Conservation (phyloP, 2,329 filamentous ascomycete genomes). For the Nannizziopsis arthrosporioides region DNA sequence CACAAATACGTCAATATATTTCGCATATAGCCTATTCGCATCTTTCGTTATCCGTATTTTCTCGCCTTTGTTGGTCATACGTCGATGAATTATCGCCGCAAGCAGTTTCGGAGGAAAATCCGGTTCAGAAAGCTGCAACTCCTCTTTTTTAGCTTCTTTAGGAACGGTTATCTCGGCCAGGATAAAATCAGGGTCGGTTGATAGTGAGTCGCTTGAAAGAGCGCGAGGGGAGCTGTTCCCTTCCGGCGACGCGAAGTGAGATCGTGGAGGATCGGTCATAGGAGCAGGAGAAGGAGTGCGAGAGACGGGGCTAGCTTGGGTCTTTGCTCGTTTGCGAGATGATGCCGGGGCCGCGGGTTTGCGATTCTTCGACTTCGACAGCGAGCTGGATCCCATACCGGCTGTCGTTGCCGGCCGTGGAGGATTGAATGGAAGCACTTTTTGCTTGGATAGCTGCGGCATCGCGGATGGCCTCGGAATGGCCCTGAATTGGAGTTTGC, state of each 20-base stretch:
- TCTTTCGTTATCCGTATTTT: conserved; percentile 63
- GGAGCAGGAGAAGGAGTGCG: conserved; percentile 3
- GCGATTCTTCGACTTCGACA: conserved; percentile 16
- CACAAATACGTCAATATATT: conserved; percentile 86
- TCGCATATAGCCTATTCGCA: conserved; percentile 63
- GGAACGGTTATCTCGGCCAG: conserved; percentile 34
- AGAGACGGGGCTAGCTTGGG: conserved; percentile 9
- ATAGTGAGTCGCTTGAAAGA: conserved; percentile 19
- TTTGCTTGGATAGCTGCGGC: conserved; percentile 26
- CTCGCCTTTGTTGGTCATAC: conserved; percentile 52
- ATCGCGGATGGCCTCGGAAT: conserved; percentile 12
- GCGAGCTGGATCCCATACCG: conserved; percentile 18
- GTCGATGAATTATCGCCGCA: conserved; percentile 65
- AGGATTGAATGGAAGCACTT: conserved; percentile 36
- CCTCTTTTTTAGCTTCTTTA: conserved; percentile 16
- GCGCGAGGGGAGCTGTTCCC: background rate
- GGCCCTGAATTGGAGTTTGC: too few species aligned
- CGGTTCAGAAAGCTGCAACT: conserved; percentile 28
- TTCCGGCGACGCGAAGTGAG: conserved; percentile 10
- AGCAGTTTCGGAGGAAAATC: conserved; percentile 62
- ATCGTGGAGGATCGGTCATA: background rate
- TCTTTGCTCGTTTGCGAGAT: conserved; percentile 9
- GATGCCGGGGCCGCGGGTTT: conserved; percentile 9
- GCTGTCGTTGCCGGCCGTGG: conserved; percentile 27
- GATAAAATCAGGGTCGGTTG: conserved; percentile 37